Percentiles rank a stretch among this genome's conserved stretches.
phyloP scores from a whole-genome alignment of 1,139 yeast species.

The Barnettozyma hawaiiensis region DNA sequence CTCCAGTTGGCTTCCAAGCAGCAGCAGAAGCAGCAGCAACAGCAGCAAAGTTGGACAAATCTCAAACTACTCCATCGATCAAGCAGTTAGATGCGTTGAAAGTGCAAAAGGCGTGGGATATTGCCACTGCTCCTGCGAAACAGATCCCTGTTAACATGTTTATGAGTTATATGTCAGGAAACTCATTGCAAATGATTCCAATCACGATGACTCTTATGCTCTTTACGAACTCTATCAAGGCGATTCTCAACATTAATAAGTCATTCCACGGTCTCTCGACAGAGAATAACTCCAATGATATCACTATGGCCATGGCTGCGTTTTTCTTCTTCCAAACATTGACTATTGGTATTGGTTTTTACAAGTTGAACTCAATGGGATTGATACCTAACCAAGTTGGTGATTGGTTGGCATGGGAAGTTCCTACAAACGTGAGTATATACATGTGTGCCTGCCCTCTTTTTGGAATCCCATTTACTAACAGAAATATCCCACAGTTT shows the following conservation, averaged over 20 bases:
- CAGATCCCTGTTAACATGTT: slow-evolving; percentile 80
- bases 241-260: slow-evolving; percentile 52
- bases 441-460: too few relatives aligned
- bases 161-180: slow-evolving; percentile 94
- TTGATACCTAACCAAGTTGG: slow-evolving; percentile 79
- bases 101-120: slow-evolving; percentile 70
- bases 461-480: background rate
- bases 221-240: slow-evolving; percentile 70
- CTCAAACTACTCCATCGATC: background rate
- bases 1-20: background rate
- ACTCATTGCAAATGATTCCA: slow-evolving; percentile 83
- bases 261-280: slow-evolving; percentile 38
- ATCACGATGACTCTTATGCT: slow-evolving; percentile 87
- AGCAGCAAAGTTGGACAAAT: background rate
- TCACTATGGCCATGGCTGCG: slow-evolving; percentile 43
- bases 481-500: slow-evolving; percentile 11
- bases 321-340: slow-evolving; percentile 56
- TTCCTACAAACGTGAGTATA: slow-evolving; percentile 32
- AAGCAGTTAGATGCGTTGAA: slow-evolving; percentile 8
- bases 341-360: slow-evolving; percentile 70
- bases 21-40: background rate
- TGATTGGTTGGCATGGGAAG: slow-evolving; percentile 92
- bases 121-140: slow-evolving; percentile 81
- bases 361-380: slow-evolving; percentile 86
- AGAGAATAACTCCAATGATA: slow-evolving; percentile 36